These are phyloP conservation scores for Kodamaea sagamina DNA, from an alignment of 805 yeast species.

Conservation along the genomic window DNA sequence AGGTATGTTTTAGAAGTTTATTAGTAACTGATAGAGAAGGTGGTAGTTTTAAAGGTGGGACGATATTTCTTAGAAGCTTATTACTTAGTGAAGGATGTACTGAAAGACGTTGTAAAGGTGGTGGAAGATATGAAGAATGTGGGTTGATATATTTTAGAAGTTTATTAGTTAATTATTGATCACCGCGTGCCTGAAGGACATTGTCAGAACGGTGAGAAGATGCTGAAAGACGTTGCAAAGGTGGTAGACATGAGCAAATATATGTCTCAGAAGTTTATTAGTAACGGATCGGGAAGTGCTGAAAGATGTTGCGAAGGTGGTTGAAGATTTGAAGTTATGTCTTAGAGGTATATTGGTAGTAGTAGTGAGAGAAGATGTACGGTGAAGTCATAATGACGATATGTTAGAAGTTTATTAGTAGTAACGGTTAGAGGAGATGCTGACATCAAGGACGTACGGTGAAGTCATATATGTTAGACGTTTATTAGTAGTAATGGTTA, in stretches of 20 bases:
- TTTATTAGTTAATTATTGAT: too few species aligned
- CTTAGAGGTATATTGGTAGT: slow-evolving; percentile 90
- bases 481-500: too few species aligned
- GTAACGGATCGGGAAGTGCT: slow-evolving; percentile 31
- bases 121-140: slow-evolving; percentile 93
- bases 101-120: slow-evolving; percentile 70
- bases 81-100: slow-evolving; percentile 60
- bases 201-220: slow-evolving; percentile 70
- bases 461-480: background rate
- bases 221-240: too few species aligned
- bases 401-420: too few species aligned
- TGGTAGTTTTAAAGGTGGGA: background rate
- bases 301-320: slow-evolving; percentile 73
- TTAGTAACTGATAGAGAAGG: slow-evolving; percentile 33
- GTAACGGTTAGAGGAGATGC: slow-evolving; percentile 8
- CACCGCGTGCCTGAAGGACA: slow-evolving; percentile 84
- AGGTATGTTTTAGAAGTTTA: slow-evolving; percentile 93
- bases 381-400: too few species aligned
- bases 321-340: slow-evolving; percentile 92
- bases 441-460: background rate
- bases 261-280: too few species aligned
- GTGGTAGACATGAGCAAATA: too few species aligned
- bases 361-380: too few species aligned
- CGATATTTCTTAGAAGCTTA: background rate
- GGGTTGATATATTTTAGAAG: slow-evolving; percentile 91